Percentiles rank a stretch among this genome's conserved stretches.
Evolutionary conservation across 768 basidiomycete genomes (phyloP).

Genomic region (Mycena leptocephala): DNA sequence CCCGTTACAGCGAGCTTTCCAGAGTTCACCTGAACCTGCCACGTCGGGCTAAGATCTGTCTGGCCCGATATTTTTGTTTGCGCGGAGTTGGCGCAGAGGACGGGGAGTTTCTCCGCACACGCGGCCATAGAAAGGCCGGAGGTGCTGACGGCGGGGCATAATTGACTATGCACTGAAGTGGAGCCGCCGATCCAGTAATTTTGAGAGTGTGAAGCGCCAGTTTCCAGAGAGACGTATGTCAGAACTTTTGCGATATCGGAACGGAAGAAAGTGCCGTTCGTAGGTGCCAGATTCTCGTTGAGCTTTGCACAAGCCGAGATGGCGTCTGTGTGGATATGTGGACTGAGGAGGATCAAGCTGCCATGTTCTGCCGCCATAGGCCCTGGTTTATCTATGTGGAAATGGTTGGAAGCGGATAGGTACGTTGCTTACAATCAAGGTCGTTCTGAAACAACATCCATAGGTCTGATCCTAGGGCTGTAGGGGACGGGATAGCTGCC

Average conservation of each 20-base stretch:
- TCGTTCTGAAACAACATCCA: constrained; percentile 35
- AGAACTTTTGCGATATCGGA: constrained; percentile 20
- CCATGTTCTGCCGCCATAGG: constrained; percentile 21
- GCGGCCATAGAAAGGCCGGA: constrained; percentile 22
- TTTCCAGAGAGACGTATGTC: constrained; percentile 14
- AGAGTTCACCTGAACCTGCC: constrained; percentile 27
- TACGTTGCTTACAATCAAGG: constrained; percentile 22
- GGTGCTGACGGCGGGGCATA: constrained; percentile 19
- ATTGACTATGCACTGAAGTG: neutral
- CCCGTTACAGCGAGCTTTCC: constrained; percentile 25
- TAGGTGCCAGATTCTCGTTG: constrained; percentile 21
- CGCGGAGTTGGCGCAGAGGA: no score
- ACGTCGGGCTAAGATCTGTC: constrained; percentile 33
- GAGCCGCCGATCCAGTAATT: constrained; percentile 33
- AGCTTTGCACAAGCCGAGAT: constrained; percentile 28
- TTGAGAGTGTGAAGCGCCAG: constrained; percentile 18
- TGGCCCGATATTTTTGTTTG: constrained; percentile 26
- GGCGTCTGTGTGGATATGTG: constrained; percentile 19
- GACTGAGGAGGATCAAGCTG: constrained; percentile 27
- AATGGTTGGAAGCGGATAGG: neutral
- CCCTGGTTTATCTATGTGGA: constrained; percentile 12
- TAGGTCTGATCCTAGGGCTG: constrained; percentile 27
- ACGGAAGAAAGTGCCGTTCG: constrained; percentile 29
- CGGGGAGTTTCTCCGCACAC: constrained; percentile 20
- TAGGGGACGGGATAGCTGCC: neutral